Percentiles rank a stretch among this genome's conserved stretches.
phyloP scores from a whole-genome alignment of 495 filamentous ascomycete species.

The Lichina pygmaea region DNA sequence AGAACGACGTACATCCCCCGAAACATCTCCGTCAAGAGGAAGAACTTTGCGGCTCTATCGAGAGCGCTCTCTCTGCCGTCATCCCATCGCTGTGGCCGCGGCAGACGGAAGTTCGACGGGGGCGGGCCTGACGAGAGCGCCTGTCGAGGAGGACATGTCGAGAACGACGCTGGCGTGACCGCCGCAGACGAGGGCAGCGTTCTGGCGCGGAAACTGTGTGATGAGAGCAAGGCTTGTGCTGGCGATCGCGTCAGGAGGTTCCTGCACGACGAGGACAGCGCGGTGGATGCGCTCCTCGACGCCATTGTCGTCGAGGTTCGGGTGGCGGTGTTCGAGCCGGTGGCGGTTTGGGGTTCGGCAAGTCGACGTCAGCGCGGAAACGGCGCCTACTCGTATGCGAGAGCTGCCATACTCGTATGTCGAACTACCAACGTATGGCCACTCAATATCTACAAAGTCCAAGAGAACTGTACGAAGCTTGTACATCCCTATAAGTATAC shows the following conservation, averaged over 20 bases:
- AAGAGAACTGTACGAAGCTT: too few relatives aligned
- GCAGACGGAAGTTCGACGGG: constrained; percentile 48
- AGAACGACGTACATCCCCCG: constrained; percentile 93
- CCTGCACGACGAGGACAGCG: constrained; percentile 15
- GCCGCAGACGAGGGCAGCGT: not conserved
- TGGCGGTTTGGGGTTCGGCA: too few relatives aligned
- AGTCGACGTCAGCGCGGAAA: too few relatives aligned
- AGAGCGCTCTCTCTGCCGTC: constrained; percentile 39
- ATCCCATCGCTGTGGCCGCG: constrained; percentile 39
- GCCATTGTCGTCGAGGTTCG: too few relatives aligned
- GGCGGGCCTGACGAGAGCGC: constrained; percentile 58
- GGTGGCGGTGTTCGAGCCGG: too few relatives aligned
- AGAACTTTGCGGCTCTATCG: constrained; percentile 72
- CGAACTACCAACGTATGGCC: too few relatives aligned
- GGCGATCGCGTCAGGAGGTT: not conserved
- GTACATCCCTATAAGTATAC: too few relatives aligned
- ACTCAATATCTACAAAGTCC: too few relatives aligned
- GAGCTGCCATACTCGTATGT: too few relatives aligned
- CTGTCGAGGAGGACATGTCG: constrained; percentile 27
- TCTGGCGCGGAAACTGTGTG: constrained; percentile 2
- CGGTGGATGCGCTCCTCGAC: constrained; percentile 4
- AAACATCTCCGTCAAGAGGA: constrained; percentile 81
- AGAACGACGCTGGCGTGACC: constrained; percentile 11
- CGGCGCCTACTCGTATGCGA: too few relatives aligned
- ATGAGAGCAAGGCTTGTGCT: constrained; percentile 4